phyloP scores from a whole-genome alignment of 306 rosid species.

The Cicer arietinum region DNA sequence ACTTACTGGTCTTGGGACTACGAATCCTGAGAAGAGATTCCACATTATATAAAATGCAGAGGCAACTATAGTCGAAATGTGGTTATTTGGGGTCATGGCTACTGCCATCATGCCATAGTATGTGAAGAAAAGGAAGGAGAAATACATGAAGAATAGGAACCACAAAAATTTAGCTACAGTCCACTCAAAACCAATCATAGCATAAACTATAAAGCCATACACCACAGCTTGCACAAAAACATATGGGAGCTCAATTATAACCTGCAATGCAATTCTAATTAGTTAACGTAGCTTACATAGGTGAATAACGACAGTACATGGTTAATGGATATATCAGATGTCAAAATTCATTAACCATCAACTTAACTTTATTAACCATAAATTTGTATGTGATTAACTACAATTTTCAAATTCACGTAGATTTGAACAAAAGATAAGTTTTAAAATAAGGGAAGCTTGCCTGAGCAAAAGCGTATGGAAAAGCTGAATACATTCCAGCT shows the following conservation, averaged over 20 bases:
- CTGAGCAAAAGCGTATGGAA: conserved; percentile 69
- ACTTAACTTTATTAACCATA: too few species aligned
- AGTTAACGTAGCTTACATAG: too few species aligned
- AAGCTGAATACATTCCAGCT: conserved; percentile 72
- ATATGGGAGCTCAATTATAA: conserved; percentile 65
- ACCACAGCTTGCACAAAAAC: conserved; percentile 56
- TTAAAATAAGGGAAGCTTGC: conserved; percentile 37
- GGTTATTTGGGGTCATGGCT: conserved; percentile 62
- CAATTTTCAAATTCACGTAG: too few species aligned
- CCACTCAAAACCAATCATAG: conserved; percentile 68
- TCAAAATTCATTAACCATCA: too few species aligned
- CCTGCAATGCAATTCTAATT: conserved; percentile 43
- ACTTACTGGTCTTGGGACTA: conserved; percentile 63
- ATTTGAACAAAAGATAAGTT: neutral
- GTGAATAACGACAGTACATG: too few species aligned
- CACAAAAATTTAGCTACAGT: conserved; percentile 51
- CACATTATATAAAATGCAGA: conserved; percentile 55
- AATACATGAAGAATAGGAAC: conserved; percentile 63
- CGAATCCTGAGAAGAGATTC: conserved; percentile 74
- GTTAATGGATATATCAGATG: too few species aligned
- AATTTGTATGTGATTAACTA: too few species aligned
- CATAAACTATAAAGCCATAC: conserved; percentile 57
- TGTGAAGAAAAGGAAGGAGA: conserved; percentile 63
- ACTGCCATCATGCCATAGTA: conserved; percentile 71
- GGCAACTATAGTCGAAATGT: conserved; percentile 55